These are phyloP conservation scores for Exophiala sp. DNA, from an alignment of 2,329 filamentous ascomycete genomes.

Conservation along the genomic window DNA sequence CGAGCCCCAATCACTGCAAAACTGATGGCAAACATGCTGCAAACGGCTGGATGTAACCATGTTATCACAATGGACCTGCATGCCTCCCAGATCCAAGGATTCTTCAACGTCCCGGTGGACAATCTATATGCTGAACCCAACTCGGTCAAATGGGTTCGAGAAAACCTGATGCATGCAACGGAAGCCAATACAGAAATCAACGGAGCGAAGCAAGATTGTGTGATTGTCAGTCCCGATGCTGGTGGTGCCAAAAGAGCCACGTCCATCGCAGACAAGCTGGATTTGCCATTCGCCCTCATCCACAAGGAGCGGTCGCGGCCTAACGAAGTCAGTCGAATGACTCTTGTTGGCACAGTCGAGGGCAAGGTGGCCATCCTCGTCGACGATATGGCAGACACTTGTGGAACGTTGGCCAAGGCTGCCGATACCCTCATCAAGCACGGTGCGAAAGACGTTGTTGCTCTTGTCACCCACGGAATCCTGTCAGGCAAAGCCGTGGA, in stretches of 20 bases:
- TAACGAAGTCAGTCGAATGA: slow-evolving; percentile 90
- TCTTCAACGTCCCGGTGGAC: slow-evolving; percentile 80
- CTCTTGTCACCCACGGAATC: slow-evolving; percentile 93
- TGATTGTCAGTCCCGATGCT: slow-evolving; percentile 92
- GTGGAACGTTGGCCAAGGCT: slow-evolving; percentile 82
- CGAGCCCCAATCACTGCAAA: slow-evolving; percentile 95
- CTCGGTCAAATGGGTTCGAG: slow-evolving; percentile 83
- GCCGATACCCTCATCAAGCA: slow-evolving; percentile 84
- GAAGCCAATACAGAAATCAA: slow-evolving; percentile 24
- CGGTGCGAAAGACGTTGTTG: slow-evolving; percentile 82
- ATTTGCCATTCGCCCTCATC: slow-evolving; percentile 87
- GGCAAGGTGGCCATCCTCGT: slow-evolving; percentile 93
- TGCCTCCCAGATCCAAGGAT: slow-evolving; percentile 89
- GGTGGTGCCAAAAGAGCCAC: slow-evolving; percentile 92
- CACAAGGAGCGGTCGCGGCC: slow-evolving; percentile 93
- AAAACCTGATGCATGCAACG: slow-evolving; percentile 76
- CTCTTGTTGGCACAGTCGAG: slow-evolving; percentile 88
- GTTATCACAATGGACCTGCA: slow-evolving; percentile 97
- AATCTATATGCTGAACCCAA: slow-evolving; percentile 93
- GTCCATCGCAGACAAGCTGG: slow-evolving; percentile 85
- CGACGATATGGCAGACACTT: slow-evolving; percentile 97
- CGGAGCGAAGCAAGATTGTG: slow-evolving; percentile 48
- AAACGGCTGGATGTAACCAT: slow-evolving; percentile 87
- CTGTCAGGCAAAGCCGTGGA: slow-evolving; percentile 84
- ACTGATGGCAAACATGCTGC: slow-evolving; percentile 95